Conservation (phyloP, 306 rosid genomes). For the Pyrus bretschneideri region DNA sequence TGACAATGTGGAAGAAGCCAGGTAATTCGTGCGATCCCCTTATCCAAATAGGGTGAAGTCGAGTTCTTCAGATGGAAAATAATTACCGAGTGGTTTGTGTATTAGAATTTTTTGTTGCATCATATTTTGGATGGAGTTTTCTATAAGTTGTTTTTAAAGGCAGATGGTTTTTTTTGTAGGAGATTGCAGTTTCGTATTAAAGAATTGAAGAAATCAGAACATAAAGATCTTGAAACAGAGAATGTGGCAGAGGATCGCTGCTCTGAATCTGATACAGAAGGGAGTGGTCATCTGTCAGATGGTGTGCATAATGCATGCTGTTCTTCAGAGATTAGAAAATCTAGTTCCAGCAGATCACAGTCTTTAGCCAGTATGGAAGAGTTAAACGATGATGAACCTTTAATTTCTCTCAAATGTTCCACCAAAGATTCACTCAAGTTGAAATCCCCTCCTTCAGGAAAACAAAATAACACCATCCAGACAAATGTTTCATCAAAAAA, state of each 20-base stretch:
- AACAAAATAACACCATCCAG: constrained; percentile 19
- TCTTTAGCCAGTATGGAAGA: constrained; percentile 33
- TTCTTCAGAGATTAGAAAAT: constrained; percentile 31
- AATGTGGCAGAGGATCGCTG: constrained; percentile 44
- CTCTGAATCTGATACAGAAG: constrained; percentile 81
- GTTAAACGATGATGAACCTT: constrained; percentile 43
- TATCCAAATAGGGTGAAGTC: background rate
- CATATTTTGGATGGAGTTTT: background rate
- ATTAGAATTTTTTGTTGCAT: background rate
- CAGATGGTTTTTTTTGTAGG: constrained; percentile 41
- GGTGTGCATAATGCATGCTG: constrained; percentile 32
- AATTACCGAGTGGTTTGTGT: background rate
- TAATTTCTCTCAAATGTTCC: constrained; percentile 40
- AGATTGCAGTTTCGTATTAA: constrained; percentile 63
- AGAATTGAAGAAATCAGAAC: constrained; percentile 38
- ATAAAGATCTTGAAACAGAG: constrained; percentile 32
- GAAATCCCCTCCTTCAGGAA: constrained; percentile 26
- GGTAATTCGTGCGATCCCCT: constrained; percentile 42
- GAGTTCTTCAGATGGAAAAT: constrained; percentile 2
- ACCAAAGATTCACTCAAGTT: constrained; percentile 36
- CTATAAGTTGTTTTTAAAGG: background rate
- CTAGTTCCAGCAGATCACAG: constrained; percentile 24
- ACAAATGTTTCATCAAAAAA: constrained; percentile 34
- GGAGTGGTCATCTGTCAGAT: constrained; percentile 34
- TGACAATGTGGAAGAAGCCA: constrained; percentile 65